Evolutionary conservation across 164 flowering plant species (phyloP).

Genomic region (Vitis vinifera): DNA sequence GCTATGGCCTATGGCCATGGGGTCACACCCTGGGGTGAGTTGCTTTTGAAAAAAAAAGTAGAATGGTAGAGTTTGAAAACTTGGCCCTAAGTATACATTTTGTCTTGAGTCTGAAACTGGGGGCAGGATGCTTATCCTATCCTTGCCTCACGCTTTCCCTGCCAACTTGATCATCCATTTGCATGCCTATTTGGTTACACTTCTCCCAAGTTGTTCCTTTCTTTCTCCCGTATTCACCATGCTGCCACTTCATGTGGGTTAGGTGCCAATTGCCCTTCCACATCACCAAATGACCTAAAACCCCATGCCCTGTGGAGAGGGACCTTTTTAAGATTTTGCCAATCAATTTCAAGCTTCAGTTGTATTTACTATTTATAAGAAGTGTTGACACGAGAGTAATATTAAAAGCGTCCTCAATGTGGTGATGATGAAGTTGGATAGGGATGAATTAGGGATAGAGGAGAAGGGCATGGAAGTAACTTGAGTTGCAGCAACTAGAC

Average conservation of each 20-base stretch:
- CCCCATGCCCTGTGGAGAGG: too few relatives aligned
- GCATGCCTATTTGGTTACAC: not conserved
- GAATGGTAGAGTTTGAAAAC: too few relatives aligned
- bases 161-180: constrained; percentile 14
- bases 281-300: too few relatives aligned
- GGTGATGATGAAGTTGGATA: not conserved
- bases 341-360: too few relatives aligned
- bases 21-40: too few relatives aligned
- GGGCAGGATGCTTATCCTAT: constrained; percentile 10
- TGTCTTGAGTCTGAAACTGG: constrained; percentile 1
- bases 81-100: too few relatives aligned
- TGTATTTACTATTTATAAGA: too few relatives aligned
- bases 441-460: not conserved
- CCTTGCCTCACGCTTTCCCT: constrained; percentile 15
- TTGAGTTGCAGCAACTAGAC: constrained; percentile 2
- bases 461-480: not conserved
- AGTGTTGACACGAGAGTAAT: too few relatives aligned
- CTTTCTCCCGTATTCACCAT: not conserved
- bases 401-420: too few relatives aligned
- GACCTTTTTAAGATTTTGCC: too few relatives aligned
- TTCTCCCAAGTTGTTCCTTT: not conserved
- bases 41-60: too few relatives aligned
- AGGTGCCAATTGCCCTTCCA: not conserved
- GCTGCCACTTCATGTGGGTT: not conserved
- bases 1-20: too few relatives aligned